phyloP scores from a whole-genome alignment of 306 rosid species.

The Prunus salicina region DNA sequence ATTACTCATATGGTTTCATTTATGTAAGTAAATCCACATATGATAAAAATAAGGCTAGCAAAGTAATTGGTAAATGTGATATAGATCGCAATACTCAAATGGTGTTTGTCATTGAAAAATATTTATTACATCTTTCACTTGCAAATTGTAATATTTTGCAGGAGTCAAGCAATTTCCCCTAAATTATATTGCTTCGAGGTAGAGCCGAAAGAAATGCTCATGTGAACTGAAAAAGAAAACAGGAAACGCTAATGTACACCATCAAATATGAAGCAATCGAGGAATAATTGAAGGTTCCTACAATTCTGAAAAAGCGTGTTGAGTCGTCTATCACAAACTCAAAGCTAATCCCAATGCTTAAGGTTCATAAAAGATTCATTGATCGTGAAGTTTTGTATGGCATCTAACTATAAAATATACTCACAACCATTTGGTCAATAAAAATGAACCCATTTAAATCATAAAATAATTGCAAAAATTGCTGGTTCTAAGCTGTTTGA shows the following conservation, averaged over 20 bases:
- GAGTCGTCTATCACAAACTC: not conserved
- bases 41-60: too few species aligned
- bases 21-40: not conserved
- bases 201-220: slow-evolving; percentile 3
- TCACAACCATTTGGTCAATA: not conserved
- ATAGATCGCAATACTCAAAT: too few species aligned
- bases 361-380: not conserved
- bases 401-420: not conserved
- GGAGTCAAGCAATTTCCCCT: not conserved
- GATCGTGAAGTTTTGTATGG: not conserved
- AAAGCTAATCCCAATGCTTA: not conserved
- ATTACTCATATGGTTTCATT: not conserved
- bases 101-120: too few species aligned
- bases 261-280: not conserved
- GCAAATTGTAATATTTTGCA: not conserved
- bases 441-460: not conserved
- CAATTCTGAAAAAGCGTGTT: not conserved
- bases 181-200: not conserved
- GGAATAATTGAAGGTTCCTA: not conserved
- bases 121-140: not conserved
- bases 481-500: slow-evolving; percentile 6
- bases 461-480: not conserved
- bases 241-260: not conserved
- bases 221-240: not conserved
- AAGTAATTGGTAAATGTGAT: too few species aligned